These are phyloP conservation scores for Neopestalotiopsis sp. DNA, from an alignment of 2,329 filamentous ascomycete species.

Conservation along the genomic window DNA sequence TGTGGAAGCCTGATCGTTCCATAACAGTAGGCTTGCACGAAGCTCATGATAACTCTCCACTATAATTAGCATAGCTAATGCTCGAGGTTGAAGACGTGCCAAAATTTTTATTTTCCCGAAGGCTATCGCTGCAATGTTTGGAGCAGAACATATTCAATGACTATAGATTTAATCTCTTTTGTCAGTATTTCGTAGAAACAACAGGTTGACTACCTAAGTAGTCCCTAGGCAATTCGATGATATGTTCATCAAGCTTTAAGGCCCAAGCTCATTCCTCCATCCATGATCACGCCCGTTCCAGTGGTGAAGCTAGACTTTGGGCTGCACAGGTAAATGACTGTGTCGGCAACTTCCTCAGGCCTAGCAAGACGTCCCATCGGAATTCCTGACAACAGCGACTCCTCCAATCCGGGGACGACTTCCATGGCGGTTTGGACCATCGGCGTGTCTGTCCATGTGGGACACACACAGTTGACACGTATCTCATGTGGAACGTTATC, in stretches of 20 bases:
- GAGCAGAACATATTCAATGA: too few species aligned
- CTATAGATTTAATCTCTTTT: fast-evolving
- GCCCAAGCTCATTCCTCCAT: conserved; percentile 7
- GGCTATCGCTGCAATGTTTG: too few species aligned
- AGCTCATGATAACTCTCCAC: too few species aligned
- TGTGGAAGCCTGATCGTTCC: too few species aligned
- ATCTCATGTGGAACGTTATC: conserved; percentile 28
- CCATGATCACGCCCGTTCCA: background rate
- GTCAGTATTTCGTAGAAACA: too few species aligned
- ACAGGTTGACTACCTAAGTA: too few species aligned
- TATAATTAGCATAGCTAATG: too few species aligned
- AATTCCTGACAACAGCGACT: background rate
- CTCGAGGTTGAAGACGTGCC: too few species aligned
- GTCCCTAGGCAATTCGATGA: too few species aligned
- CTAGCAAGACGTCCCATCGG: conserved; percentile 7
- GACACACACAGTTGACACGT: conserved; percentile 34
- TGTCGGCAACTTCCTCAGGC: conserved; percentile 13
- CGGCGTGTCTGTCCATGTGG: conserved; percentile 31
- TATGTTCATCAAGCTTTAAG: background rate
- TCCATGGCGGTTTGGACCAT: conserved; percentile 26
- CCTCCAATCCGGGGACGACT: conserved; percentile 9
- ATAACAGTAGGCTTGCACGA: too few species aligned
- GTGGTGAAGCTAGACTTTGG: conserved; percentile 13
- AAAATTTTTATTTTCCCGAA: too few species aligned
- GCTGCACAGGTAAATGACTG: conserved; percentile 10